Percentiles rank a stretch among this genome's conserved stretches.
phyloP scores from a whole-genome alignment of 164 flowering plant genomes.

The Nymphaea colorata region DNA sequence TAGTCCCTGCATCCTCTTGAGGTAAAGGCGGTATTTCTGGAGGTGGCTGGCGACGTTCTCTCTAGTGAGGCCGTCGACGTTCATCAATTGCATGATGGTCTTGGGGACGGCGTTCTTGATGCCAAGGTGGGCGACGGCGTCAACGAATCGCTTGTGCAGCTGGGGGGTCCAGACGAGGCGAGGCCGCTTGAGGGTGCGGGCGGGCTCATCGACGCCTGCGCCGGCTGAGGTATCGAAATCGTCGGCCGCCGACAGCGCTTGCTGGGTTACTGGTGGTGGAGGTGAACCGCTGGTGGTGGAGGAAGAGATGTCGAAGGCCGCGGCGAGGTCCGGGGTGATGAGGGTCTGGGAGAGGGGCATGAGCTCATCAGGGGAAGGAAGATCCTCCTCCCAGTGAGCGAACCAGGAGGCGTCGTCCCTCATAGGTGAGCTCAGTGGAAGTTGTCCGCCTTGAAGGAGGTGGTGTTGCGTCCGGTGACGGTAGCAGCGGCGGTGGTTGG shows the following conservation, averaged over 20 bases:
- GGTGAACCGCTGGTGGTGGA: conserved; percentile 6
- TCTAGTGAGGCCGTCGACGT: conserved; percentile 90
- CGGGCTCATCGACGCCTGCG: conserved; percentile 43
- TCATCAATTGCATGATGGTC: conserved; percentile 99
- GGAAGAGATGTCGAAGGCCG: conserved; percentile 60
- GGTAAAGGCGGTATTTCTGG: conserved; percentile 86
- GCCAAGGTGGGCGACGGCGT: conserved; percentile 94
- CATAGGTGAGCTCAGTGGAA: not conserved
- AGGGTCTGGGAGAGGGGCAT: conserved; percentile 88
- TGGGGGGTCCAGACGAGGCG: conserved; percentile 98
- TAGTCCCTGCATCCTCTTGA: conserved; percentile 89
- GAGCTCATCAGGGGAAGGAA: conserved; percentile 85
- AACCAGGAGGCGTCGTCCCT: conserved; percentile 61
- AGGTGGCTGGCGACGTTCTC: conserved; percentile 98
- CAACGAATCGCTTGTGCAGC: conserved; percentile 95
- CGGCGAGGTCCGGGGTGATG: conserved; percentile 84
- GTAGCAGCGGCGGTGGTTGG: too few relatives aligned
- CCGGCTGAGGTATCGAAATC: not conserved
- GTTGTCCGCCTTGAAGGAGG: not conserved
- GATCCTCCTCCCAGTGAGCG: conserved; percentile 80
- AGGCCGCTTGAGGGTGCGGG: conserved; percentile 83
- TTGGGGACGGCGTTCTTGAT: conserved; percentile 99
- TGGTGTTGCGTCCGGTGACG: not conserved
- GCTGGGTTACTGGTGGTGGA: conserved; percentile 5
- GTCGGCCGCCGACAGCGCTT: not conserved